Percentiles rank a stretch among this genome's conserved stretches.
phyloP scores from a whole-genome alignment of 2,329 filamentous ascomycete species.

The Lecanicillium sp. region DNA sequence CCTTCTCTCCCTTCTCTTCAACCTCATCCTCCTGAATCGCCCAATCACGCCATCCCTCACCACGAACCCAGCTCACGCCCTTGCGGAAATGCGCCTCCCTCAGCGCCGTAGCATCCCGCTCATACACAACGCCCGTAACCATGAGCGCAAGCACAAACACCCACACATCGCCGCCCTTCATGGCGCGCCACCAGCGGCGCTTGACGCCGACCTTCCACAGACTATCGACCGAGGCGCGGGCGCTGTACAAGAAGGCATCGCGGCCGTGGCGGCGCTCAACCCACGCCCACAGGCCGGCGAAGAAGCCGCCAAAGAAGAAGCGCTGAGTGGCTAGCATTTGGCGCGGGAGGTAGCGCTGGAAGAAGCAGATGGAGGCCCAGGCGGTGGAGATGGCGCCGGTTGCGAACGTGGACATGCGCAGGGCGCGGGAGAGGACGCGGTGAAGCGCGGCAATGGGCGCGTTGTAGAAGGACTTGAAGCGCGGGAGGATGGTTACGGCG shows the following conservation, averaged over 20 bases:
- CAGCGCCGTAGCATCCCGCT: constrained; percentile 60
- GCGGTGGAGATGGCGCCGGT: constrained; percentile 77
- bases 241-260: constrained; percentile 68
- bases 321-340: constrained; percentile 70
- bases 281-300: constrained; percentile 80
- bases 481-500: constrained; percentile 57
- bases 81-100: constrained; percentile 61
- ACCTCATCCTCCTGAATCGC: constrained; percentile 42
- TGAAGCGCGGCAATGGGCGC: constrained; percentile 61
- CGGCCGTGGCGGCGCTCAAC: constrained; percentile 58
- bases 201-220: constrained; percentile 94
- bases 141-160: constrained; percentile 75
- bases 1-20: constrained; percentile 25
- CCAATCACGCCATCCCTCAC: constrained; percentile 69
- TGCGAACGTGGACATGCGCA: constrained; percentile 64
- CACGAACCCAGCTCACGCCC: constrained; percentile 63
- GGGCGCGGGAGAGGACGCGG: constrained; percentile 55
- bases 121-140: constrained; percentile 69
- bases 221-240: constrained; percentile 70
- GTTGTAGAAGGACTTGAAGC: constrained; percentile 59
- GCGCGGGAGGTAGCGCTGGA: constrained; percentile 71
- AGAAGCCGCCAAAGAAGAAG: constrained; percentile 81
- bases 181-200: constrained; percentile 75
- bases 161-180: constrained; percentile 75
- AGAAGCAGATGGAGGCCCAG: constrained; percentile 86